Evolutionary conservation across 2,329 filamentous ascomycete genomes (phyloP).

Genomic region (Colletotrichum trifolii): DNA sequence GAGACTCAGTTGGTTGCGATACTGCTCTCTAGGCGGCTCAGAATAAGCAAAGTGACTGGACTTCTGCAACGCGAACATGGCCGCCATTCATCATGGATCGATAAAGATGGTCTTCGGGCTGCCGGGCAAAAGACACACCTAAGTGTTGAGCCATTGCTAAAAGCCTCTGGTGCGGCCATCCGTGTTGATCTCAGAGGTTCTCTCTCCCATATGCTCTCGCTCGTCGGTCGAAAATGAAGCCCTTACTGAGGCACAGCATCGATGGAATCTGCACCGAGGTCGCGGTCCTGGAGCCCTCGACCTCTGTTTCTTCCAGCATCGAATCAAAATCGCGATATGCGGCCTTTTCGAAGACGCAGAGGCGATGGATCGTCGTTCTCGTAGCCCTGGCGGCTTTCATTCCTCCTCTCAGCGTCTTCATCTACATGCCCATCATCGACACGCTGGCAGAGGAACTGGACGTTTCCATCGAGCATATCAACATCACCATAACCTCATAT

Average conservation of each 20-base stretch:
- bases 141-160: not conserved
- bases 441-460: constrained; percentile 38
- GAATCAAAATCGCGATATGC: not conserved
- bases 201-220: not conserved
- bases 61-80: too few relatives aligned
- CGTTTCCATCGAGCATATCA: constrained; percentile 43
- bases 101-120: too few relatives aligned
- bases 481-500: constrained; percentile 53
- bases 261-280: not conserved
- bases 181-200: too few relatives aligned
- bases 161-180: not conserved
- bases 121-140: not conserved
- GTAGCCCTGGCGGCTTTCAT: constrained; percentile 6
- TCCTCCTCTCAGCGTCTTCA: constrained; percentile 39
- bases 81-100: too few relatives aligned
- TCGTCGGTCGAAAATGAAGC: not conserved
- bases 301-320: too few relatives aligned
- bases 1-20: not conserved
- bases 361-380: not conserved
- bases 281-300: too few relatives aligned
- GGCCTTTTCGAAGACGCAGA: not conserved
- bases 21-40: too few relatives aligned
- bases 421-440: constrained; percentile 43
- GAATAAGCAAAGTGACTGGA: too few relatives aligned
- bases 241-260: not conserved